phyloP scores from a whole-genome alignment of 192 early-diverging fungal species.

The Funneliformis mosseae region DNA sequence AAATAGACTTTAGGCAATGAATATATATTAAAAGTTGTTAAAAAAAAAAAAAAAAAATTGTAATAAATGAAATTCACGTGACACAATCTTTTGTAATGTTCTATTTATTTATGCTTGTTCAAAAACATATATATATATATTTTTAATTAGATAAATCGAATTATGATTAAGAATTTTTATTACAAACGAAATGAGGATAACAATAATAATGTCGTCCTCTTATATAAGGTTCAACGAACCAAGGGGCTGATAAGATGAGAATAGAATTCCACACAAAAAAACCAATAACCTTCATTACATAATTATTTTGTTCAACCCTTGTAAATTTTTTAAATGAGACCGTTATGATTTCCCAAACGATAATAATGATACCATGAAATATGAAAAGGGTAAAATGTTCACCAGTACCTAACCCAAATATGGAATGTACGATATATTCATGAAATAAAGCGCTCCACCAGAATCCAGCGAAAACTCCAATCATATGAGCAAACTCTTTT shows the following conservation, averaged over 20 bases:
- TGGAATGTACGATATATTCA: neutral
- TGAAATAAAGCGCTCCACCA: neutral
- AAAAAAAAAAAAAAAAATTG: too few species aligned
- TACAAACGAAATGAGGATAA: neutral
- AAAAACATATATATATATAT: too few species aligned
- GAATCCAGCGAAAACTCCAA: neutral
- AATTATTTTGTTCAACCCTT: neutral
- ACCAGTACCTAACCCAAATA: neutral
- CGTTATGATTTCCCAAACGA: neutral
- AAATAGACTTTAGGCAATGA: too few species aligned
- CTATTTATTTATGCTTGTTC: too few species aligned
- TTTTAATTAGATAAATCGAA: too few species aligned
- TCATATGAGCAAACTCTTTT: neutral
- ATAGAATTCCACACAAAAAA: neutral
- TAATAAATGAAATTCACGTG: too few species aligned
- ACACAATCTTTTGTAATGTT: too few species aligned
- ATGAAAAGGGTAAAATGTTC: neutral
- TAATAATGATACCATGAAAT: neutral
- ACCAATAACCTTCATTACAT: neutral
- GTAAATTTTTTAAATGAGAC: neutral
- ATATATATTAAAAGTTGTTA: too few species aligned
- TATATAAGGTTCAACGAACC: neutral
- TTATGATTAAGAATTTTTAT: neutral
- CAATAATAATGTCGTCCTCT: neutral
- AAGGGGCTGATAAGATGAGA: neutral